phyloP scores from a whole-genome alignment of 257 asterid genomes.

The Thymus mandschuricus region DNA sequence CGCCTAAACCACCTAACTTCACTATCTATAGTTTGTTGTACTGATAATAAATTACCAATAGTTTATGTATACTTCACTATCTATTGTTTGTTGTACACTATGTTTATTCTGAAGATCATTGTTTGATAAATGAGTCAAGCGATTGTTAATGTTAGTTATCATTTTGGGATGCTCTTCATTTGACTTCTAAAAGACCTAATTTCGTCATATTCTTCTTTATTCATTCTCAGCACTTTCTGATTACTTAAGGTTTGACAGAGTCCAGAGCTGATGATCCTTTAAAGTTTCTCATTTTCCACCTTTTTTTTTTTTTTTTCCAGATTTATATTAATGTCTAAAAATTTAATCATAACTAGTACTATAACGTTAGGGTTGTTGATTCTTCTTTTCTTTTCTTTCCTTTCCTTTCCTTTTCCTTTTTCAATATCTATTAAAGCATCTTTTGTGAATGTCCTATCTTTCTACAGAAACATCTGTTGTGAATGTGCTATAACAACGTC shows the following conservation, averaged over 20 bases:
- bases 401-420: too few relatives aligned
- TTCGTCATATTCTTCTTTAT: constrained; percentile 5
- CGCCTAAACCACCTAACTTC: not conserved
- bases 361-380: not conserved
- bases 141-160: not conserved
- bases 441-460: too few relatives aligned
- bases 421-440: too few relatives aligned
- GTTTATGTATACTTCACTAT: not conserved
- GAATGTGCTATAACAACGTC: not conserved
- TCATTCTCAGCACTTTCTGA: not conserved
- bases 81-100: not conserved
- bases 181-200: constrained; percentile 4
- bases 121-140: constrained; percentile 17
- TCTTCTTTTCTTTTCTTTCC: too few relatives aligned
- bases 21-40: not conserved
- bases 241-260: not conserved
- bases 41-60: not conserved
- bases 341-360: not conserved
- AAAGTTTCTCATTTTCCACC: not conserved
- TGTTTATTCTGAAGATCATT: constrained; percentile 3
- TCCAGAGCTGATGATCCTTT: not conserved
- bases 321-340: not conserved
- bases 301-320: not conserved
- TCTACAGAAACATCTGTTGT: not conserved
- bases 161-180: constrained; percentile 2